These are phyloP conservation scores for Cavenderia fasciculata DNA, from an alignment of 78 protist species.

Conservation along the genomic window DNA sequence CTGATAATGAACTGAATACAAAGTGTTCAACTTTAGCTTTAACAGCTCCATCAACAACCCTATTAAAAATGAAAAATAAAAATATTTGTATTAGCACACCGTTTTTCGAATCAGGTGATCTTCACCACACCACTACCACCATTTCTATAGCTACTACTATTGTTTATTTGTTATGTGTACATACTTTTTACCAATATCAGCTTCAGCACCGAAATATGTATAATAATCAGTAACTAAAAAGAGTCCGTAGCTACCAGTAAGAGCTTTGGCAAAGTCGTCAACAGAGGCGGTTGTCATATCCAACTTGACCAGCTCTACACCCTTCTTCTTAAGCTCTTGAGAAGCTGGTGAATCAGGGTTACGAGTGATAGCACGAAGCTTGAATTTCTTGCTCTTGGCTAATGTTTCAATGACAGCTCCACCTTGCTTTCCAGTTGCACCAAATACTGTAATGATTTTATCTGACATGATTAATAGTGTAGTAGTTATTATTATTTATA, in stretches of 20 bases:
- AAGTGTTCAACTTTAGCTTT: slow-evolving; percentile 11
- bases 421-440: slow-evolving; percentile 6
- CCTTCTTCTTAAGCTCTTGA: background rate
- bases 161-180: no score
- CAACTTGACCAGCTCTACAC: slow-evolving; percentile 6
- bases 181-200: slow-evolving; percentile 16
- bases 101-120: no score
- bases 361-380: slow-evolving; percentile 22
- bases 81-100: background rate
- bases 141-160: no score
- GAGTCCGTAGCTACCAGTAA: slow-evolving; percentile 22
- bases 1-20: background rate
- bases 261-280: background rate
- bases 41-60: slow-evolving; percentile 8
- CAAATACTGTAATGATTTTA: background rate
- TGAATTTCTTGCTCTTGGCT: background rate
- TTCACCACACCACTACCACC: no score
- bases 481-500: no score
- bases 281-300: background rate
- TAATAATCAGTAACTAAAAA: slow-evolving; percentile 24
- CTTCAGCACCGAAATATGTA: background rate
- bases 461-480: background rate
- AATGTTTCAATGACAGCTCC: slow-evolving; percentile 26
- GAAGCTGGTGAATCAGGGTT: background rate
- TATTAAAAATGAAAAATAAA: background rate